Conservation (phyloP, 2,329 filamentous ascomycete genomes). For the Peltaster fructicola region DNA sequence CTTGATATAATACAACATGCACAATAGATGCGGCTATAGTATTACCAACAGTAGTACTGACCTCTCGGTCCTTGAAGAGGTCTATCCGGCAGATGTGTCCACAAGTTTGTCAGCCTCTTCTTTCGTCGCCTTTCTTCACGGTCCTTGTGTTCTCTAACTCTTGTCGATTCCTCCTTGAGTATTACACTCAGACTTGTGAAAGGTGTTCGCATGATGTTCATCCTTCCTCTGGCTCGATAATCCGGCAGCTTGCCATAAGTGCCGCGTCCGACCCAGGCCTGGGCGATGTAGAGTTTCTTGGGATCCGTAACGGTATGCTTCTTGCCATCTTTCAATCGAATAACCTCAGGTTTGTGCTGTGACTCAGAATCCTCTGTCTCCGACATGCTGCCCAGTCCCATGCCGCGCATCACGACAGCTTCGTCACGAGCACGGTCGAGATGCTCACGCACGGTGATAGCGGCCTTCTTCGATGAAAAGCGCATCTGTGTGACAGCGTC, state of each 20-base stretch:
- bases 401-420: conserved; percentile 63
- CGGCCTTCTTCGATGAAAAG: conserved; percentile 86
- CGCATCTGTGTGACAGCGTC: conserved; percentile 90
- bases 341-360: conserved; percentile 30
- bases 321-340: conserved; percentile 59
- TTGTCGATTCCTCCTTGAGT: conserved; percentile 84
- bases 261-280: conserved; percentile 82
- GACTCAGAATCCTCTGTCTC: conserved; percentile 6
- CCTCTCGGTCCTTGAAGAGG: conserved; percentile 59
- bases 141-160: conserved; percentile 65
- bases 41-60: conserved; percentile 86
- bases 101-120: conserved; percentile 59
- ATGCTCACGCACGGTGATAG: conserved; percentile 60
- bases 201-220: conserved; percentile 51
- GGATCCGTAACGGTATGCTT: conserved; percentile 54
- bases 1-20: conserved; percentile 1
- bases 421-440: conserved; percentile 66
- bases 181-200: conserved; percentile 60
- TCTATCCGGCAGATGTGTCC: conserved; percentile 76
- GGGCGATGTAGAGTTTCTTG: conserved; percentile 72
- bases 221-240: conserved; percentile 57
- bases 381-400: conserved; percentile 46
- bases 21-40: too few relatives aligned
- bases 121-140: conserved; percentile 56
- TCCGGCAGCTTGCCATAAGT: conserved; percentile 43